Conservation (phyloP, 1,284 basidiomycete species). For the Ustilago sp. region DNA sequence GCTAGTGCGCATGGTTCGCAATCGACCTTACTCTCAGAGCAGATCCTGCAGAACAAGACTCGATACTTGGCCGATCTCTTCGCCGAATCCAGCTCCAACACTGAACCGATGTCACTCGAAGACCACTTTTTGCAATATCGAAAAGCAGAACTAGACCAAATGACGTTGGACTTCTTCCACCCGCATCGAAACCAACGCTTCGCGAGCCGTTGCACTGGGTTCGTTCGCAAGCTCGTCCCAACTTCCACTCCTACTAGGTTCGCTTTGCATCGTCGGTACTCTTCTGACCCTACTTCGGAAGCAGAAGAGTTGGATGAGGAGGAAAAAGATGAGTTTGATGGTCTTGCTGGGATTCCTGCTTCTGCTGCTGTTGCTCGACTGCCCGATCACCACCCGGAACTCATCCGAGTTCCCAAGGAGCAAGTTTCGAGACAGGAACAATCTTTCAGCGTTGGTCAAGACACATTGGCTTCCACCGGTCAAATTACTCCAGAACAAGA, state of each 20-base stretch:
- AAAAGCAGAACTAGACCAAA: conserved; percentile 71
- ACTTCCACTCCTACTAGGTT: conserved; percentile 70
- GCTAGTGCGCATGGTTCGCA: conserved; percentile 10
- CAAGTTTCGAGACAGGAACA: neutral
- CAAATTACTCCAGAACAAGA: neutral
- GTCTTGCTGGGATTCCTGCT: conserved; percentile 61
- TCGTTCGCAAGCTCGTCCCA: conserved; percentile 71
- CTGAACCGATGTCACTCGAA: conserved; percentile 30
- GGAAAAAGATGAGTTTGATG: conserved; percentile 69
- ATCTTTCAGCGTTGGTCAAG: conserved; percentile 21
- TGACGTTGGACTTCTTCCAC: conserved; percentile 72
- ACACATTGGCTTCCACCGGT: conserved; percentile 20
- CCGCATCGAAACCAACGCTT: conserved; percentile 69
- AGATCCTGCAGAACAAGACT: conserved; percentile 66
- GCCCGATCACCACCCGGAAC: conserved; percentile 26
- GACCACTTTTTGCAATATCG: conserved; percentile 66
- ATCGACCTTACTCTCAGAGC: conserved; percentile 53
- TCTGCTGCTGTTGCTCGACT: conserved; percentile 38
- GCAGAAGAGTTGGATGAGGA: conserved; percentile 66
- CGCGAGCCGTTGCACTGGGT: conserved; percentile 70
- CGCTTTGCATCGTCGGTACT: conserved; percentile 64
- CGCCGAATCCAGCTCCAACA: conserved; percentile 27
- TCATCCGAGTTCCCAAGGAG: conserved; percentile 3
- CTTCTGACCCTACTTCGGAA: neutral
- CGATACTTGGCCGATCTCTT: conserved; percentile 59